Conservation (phyloP, 768 basidiomycete genomes). For the Galerina sulciceps region DNA sequence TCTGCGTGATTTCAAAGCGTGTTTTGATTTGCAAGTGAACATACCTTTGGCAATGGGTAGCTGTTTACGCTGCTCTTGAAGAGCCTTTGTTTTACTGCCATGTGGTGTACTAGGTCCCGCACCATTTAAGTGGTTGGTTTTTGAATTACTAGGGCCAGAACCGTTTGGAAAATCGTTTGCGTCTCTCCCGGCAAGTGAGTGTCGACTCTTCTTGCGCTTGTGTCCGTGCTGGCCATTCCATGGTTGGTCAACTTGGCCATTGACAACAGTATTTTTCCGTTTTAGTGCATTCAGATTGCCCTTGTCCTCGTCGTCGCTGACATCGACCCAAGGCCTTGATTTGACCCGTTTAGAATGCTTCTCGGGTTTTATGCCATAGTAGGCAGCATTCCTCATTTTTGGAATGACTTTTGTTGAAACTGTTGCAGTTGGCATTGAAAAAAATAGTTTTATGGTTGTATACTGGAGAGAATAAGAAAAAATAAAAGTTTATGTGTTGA, state of each 20-base stretch:
- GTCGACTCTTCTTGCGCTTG: conserved; percentile 38
- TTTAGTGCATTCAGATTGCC: conserved; percentile 31
- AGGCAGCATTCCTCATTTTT: conserved; percentile 24
- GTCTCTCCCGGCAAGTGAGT: conserved; percentile 17
- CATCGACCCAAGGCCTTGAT: conserved; percentile 41
- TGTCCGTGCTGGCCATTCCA: conserved; percentile 29
- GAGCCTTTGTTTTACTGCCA: conserved; percentile 26
- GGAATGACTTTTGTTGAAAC: conserved; percentile 18
- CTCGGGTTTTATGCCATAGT: conserved; percentile 25
- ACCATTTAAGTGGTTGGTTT: conserved; percentile 17
- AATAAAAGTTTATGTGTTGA: conserved; percentile 1
- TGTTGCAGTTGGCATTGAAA: conserved; percentile 21
- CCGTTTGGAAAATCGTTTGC: conserved; percentile 18
- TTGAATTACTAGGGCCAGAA: conserved; percentile 13
- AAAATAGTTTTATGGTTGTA: conserved; percentile 9
- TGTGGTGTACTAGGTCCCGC: conserved; percentile 27
- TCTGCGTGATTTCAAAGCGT: background rate
- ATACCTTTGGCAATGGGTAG: conserved; percentile 83
- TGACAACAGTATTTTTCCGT: conserved; percentile 28
- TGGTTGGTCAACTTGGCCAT: conserved; percentile 24
- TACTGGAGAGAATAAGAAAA: conserved; percentile 1
- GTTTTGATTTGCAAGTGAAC: conserved; percentile 20
- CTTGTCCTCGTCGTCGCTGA: conserved; percentile 42
- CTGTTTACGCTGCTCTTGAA: conserved; percentile 69
- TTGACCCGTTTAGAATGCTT: conserved; percentile 31